phyloP scores from a whole-genome alignment of 352 stramenopile species.

The Phytophthora pistaciae region DNA sequence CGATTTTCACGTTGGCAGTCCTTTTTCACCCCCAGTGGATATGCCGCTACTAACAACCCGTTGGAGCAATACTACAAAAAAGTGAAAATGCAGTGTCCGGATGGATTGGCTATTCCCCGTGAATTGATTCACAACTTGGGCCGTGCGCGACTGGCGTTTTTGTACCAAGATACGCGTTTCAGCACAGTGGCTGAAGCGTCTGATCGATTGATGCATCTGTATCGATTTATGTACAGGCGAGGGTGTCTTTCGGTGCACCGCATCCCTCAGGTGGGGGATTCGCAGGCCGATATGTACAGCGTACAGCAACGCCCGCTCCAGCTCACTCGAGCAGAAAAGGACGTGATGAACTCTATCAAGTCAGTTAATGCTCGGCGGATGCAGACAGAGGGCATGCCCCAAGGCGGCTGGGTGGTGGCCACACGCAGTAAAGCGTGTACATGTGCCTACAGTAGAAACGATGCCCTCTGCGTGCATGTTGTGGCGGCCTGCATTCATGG shows the following conservation, averaged over 20 bases:
- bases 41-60: neutral
- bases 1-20: conserved; percentile 4
- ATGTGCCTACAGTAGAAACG: neutral
- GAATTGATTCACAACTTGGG: conserved; percentile 7
- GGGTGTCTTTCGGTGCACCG: neutral
- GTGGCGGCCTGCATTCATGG: neutral
- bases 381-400: conserved; percentile 4
- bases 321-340: neutral
- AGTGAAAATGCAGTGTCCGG: neutral
- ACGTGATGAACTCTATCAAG: conserved; percentile 1
- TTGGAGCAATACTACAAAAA: conserved; percentile 7
- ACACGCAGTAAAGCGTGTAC: conserved; percentile 5
- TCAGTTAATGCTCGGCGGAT: conserved; percentile 1
- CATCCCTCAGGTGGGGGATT: neutral
- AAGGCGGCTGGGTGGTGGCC: conserved; percentile 2
- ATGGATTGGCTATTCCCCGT: neutral
- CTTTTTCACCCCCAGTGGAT: neutral
- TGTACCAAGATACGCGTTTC: conserved; percentile 1
- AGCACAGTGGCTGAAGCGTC: neutral
- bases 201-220: neutral
- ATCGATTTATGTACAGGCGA: conserved; percentile 1
- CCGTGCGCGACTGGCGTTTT: conserved; percentile 3
- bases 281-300: neutral
- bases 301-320: neutral
- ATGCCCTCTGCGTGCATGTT: neutral